Conservation (phyloP, 164 flowering plant genomes). For the Houttuynia cordata region DNA sequence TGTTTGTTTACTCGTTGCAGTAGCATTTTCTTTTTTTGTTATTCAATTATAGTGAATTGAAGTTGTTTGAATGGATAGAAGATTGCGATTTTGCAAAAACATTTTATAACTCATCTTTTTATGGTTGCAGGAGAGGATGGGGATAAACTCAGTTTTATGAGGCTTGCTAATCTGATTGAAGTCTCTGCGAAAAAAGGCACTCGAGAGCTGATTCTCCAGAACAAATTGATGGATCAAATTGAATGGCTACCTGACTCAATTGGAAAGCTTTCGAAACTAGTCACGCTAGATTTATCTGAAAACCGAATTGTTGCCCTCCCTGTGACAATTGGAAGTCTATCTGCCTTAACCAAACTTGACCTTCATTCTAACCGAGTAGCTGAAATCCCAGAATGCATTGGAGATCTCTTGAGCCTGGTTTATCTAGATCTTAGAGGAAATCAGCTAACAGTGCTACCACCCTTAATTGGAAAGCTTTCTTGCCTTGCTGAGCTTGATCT, state of each 20-base stretch:
- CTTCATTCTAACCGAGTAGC: slow-evolving; percentile 51
- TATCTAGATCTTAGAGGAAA: slow-evolving; percentile 55
- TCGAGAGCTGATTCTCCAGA: slow-evolving; percentile 43
- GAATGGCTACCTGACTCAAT: slow-evolving; percentile 84
- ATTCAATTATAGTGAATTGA: too few relatives aligned
- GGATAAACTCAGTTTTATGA: slow-evolving; percentile 66
- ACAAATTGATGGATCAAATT: slow-evolving; percentile 54
- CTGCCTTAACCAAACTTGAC: slow-evolving; percentile 48
- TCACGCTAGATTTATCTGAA: slow-evolving; percentile 62
- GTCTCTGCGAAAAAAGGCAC: slow-evolving; percentile 61
- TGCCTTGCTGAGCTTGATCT: slow-evolving; percentile 60
- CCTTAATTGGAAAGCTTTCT: slow-evolving; percentile 36
- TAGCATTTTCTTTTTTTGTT: background rate
- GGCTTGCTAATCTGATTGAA: slow-evolving; percentile 73
- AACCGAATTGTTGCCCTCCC: slow-evolving; percentile 54
- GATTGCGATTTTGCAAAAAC: too few relatives aligned
- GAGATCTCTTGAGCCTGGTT: slow-evolving; percentile 50
- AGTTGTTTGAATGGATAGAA: too few relatives aligned
- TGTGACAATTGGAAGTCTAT: slow-evolving; percentile 49
- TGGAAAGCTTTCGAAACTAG: slow-evolving; percentile 56
- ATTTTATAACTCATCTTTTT: too few relatives aligned
- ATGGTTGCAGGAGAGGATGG: slow-evolving; percentile 46
- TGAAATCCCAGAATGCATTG: slow-evolving; percentile 58
- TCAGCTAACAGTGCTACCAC: slow-evolving; percentile 45
- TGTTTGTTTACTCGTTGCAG: background rate